A percentile compares a stretch with the other conserved stretches of the same genome.
Conservation (phyloP, 1,284 basidiomycete genomes). For the Trichosporon ovoides region DNA sequence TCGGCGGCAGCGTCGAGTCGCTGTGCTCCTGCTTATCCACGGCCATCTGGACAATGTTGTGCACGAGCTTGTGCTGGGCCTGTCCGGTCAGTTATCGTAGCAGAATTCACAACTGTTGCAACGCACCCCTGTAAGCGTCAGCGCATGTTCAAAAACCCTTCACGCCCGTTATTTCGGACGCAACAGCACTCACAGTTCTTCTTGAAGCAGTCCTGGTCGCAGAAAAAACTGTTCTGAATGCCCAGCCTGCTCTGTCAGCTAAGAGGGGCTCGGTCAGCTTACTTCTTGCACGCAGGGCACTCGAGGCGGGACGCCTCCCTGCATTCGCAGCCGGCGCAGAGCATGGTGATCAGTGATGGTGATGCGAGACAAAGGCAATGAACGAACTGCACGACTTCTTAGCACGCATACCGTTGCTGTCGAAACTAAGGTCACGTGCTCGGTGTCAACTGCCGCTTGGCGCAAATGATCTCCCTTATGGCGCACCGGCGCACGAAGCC, state of each 20-base stretch:
- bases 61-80: constrained; percentile 45
- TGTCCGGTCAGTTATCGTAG: constrained; percentile 8
- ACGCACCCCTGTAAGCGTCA: constrained; percentile 25
- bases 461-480: too few relatives aligned
- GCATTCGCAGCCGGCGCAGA: constrained; percentile 43
- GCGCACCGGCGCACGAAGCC: too few relatives aligned
- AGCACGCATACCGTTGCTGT: too few relatives aligned
- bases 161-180: neutral
- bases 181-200: constrained; percentile 41
- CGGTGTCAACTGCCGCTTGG: too few relatives aligned
- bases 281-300: constrained; percentile 50
- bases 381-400: too few relatives aligned
- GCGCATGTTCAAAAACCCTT: neutral
- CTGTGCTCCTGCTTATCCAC: constrained; percentile 35
- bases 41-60: constrained; percentile 44
- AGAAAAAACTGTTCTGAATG: constrained; percentile 49
- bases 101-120: neutral
- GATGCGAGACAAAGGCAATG: too few relatives aligned
- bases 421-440: too few relatives aligned
- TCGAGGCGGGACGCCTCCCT: constrained; percentile 47
- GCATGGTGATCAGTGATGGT: constrained; percentile 10
- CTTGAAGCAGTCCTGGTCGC: constrained; percentile 51
- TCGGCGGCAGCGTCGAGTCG: constrained; percentile 37
- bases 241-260: constrained; percentile 37
- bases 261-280: constrained; percentile 8